Conservation (phyloP, 148 eudicot species). For the Dysphania ambrosioides region DNA sequence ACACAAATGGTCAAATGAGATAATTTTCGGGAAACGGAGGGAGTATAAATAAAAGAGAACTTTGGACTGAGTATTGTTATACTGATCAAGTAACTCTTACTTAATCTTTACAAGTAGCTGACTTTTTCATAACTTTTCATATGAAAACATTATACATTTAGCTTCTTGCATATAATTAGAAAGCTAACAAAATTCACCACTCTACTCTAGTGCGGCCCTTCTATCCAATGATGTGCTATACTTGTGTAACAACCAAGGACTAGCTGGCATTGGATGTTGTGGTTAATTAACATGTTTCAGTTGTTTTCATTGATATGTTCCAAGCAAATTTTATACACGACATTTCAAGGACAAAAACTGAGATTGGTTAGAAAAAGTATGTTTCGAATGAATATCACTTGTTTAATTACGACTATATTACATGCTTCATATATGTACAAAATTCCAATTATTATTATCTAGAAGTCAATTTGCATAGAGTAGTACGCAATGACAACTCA, state of each 20-base stretch:
- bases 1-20: too few species aligned
- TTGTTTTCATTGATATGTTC: too few species aligned
- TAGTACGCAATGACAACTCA: not conserved
- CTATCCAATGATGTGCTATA: not conserved
- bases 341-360: too few species aligned
- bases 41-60: too few species aligned
- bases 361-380: not conserved
- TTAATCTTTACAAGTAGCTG: too few species aligned
- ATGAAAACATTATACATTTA: too few species aligned
- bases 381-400: not conserved
- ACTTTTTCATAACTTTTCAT: too few species aligned
- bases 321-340: too few species aligned
- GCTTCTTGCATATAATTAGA: too few species aligned
- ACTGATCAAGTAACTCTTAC: too few species aligned
- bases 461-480: not conserved
- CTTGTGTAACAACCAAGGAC: conserved; percentile 5
- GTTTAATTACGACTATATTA: not conserved
- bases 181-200: not conserved
- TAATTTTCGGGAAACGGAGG: too few species aligned
- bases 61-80: too few species aligned
- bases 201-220: not conserved
- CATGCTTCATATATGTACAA: not conserved
- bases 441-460: not conserved
- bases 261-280: not conserved
- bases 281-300: not conserved